A percentile compares a stretch with the other conserved stretches of the same genome.
These are phyloP conservation scores for Fistulinella prunicolor DNA, from an alignment of 768 basidiomycete species.

Conservation along the genomic window DNA sequence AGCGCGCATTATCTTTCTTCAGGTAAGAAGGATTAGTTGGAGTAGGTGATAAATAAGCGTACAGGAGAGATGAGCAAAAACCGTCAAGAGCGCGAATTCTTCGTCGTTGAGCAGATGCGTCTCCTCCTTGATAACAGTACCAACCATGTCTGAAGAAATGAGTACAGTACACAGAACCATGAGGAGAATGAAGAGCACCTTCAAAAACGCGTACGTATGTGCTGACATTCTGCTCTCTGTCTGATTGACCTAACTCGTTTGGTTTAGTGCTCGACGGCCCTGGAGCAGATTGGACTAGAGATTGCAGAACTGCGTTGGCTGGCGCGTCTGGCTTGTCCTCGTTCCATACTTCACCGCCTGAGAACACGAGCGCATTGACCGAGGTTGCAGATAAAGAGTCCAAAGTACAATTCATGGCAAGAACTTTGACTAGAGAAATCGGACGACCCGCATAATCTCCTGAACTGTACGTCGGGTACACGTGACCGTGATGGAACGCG, in stretches of 20 bases:
- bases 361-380: constrained; percentile 30
- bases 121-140: constrained; percentile 49
- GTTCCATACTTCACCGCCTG: constrained; percentile 24
- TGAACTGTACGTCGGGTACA: constrained; percentile 3
- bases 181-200: constrained; percentile 15
- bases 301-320: constrained; percentile 1
- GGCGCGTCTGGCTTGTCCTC: constrained; percentile 15
- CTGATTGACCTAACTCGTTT: constrained; percentile 1
- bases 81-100: constrained; percentile 45
- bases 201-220: constrained; percentile 31
- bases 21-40: constrained; percentile 6
- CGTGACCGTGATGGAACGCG: constrained; percentile 11
- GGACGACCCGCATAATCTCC: neutral
- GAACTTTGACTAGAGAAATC: too few species aligned
- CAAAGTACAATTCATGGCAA: constrained; percentile 7
- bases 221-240: constrained; percentile 14
- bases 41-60: constrained; percentile 22
- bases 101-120: constrained; percentile 46
- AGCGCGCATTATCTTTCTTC: constrained; percentile 49
- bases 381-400: constrained; percentile 12
- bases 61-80: constrained; percentile 50
- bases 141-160: constrained; percentile 49
- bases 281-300: constrained; percentile 8
- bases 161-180: neutral
- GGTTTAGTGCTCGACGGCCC: constrained; percentile 11